These are phyloP conservation scores for Elsinoe batatas DNA, from an alignment of 2,329 filamentous ascomycete genomes.

Conservation along the genomic window DNA sequence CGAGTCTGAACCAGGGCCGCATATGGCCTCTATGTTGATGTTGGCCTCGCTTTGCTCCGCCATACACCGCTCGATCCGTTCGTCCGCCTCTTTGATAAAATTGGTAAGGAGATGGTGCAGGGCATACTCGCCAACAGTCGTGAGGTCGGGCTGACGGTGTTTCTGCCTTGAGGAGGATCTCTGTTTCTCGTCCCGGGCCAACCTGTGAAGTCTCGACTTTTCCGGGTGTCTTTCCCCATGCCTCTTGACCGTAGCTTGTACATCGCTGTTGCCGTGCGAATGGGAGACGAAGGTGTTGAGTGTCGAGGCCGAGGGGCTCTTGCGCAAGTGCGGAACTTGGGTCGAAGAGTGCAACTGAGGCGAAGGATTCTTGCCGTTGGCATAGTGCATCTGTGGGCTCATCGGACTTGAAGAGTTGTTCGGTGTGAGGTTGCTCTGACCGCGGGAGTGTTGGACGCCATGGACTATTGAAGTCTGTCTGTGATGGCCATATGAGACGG, in stretches of 20 bases:
- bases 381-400: slow-evolving; percentile 73
- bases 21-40: slow-evolving; percentile 77
- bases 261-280: slow-evolving; percentile 11
- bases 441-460: slow-evolving; percentile 84
- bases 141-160: slow-evolving; percentile 62
- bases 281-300: slow-evolving; percentile 12
- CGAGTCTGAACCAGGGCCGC: slow-evolving; percentile 77
- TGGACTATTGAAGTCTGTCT: slow-evolving; percentile 95
- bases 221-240: slow-evolving; percentile 8
- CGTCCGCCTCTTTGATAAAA: slow-evolving; percentile 93
- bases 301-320: slow-evolving; percentile 16
- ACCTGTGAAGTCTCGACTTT: neutral
- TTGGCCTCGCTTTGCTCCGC: slow-evolving; percentile 69
- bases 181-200: slow-evolving; percentile 53
- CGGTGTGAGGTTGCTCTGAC: slow-evolving; percentile 74
- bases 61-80: slow-evolving; percentile 85
- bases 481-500: slow-evolving; percentile 69
- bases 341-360: slow-evolving; percentile 5
- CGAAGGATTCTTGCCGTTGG: slow-evolving; percentile 15
- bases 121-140: slow-evolving; percentile 96
- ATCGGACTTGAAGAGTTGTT: slow-evolving; percentile 63
- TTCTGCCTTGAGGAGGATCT: slow-evolving; percentile 59
- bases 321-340: slow-evolving; percentile 11
- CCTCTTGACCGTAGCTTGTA: slow-evolving; percentile 27
- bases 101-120: slow-evolving; percentile 93